Evolutionary conservation across 1,284 basidiomycete genomes (phyloP).

Genomic region (Puccinia sorghi): DNA sequence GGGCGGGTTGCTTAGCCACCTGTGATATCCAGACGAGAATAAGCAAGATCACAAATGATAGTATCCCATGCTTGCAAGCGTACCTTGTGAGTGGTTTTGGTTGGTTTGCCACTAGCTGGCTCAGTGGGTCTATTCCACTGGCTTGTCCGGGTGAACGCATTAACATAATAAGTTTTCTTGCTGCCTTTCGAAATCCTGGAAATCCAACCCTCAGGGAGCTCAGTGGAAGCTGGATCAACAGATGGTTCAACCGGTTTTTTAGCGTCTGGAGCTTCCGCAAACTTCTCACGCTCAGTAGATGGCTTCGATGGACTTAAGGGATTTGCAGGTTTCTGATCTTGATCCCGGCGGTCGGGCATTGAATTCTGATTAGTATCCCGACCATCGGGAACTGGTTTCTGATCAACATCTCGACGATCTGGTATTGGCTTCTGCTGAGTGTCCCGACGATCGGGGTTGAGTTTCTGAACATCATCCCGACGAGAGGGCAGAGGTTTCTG

Average conservation of each 20-base stretch:
- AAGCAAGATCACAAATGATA: slow-evolving; percentile 9
- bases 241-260: slow-evolving; percentile 24
- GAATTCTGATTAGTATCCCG: background rate
- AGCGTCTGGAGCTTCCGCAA: slow-evolving; percentile 7
- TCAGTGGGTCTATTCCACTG: slow-evolving; percentile 48
- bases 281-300: slow-evolving; percentile 30
- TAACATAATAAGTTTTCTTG: slow-evolving; percentile 50
- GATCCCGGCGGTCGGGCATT: background rate
- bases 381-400: background rate
- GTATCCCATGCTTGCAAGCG: slow-evolving; percentile 8
- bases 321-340: background rate
- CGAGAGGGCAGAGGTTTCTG: background rate
- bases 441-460: background rate
- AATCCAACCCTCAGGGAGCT: slow-evolving; percentile 47
- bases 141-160: slow-evolving; percentile 45
- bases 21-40: background rate
- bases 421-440: background rate
- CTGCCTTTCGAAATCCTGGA: slow-evolving; percentile 33
- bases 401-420: slow-evolving; percentile 1
- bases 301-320: slow-evolving; percentile 26
- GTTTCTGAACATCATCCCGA: background rate
- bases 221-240: background rate
- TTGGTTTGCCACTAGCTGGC: slow-evolving; percentile 24
- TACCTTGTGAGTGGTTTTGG: slow-evolving; percentile 31
- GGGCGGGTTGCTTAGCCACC: slow-evolving; percentile 3